Evolutionary conservation across 345 rosid genomes (phyloP).

Genomic region (Lepidium aucheri): DNA sequence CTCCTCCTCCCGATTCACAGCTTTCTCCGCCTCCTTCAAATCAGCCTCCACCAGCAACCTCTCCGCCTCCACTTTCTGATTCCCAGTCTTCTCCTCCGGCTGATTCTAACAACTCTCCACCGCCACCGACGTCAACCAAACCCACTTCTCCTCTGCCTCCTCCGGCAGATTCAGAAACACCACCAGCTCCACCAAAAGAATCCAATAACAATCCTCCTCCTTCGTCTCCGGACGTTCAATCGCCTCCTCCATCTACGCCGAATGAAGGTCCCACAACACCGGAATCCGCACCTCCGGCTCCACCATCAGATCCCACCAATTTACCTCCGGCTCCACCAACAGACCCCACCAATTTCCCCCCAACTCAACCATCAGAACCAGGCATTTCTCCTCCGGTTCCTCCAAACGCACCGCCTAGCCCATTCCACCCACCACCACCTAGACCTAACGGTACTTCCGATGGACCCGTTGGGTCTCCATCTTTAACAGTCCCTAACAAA

Average conservation of each 20-base stretch:
- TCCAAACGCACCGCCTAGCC: neutral
- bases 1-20: slow-evolving; percentile 22
- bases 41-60: neutral
- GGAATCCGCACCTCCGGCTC: slow-evolving; percentile 16
- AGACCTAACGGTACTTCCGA: neutral
- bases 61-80: slow-evolving; percentile 3
- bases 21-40: slow-evolving; percentile 18
- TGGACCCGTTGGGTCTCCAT: slow-evolving; percentile 17
- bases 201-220: slow-evolving; percentile 3
- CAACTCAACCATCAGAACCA: slow-evolving; percentile 18
- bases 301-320: neutral
- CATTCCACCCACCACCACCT: slow-evolving; percentile 1
- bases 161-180: slow-evolving; percentile 5
- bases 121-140: slow-evolving; percentile 24
- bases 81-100: slow-evolving; percentile 16
- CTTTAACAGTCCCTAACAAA: slow-evolving; percentile 5
- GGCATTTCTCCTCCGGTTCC: slow-evolving; percentile 10
- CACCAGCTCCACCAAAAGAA: slow-evolving; percentile 20
- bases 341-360: slow-evolving; percentile 21
- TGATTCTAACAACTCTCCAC: slow-evolving; percentile 1
- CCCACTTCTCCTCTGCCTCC: slow-evolving; percentile 26
- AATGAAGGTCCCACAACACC: neutral
- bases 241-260: slow-evolving; percentile 17
- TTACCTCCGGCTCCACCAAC: slow-evolving; percentile 25
- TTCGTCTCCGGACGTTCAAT: neutral